Percentiles rank a stretch among this genome's conserved stretches.
Conservation (phyloP, 139 green algal genomes). For the Mychonastes homosphaera region DNA sequence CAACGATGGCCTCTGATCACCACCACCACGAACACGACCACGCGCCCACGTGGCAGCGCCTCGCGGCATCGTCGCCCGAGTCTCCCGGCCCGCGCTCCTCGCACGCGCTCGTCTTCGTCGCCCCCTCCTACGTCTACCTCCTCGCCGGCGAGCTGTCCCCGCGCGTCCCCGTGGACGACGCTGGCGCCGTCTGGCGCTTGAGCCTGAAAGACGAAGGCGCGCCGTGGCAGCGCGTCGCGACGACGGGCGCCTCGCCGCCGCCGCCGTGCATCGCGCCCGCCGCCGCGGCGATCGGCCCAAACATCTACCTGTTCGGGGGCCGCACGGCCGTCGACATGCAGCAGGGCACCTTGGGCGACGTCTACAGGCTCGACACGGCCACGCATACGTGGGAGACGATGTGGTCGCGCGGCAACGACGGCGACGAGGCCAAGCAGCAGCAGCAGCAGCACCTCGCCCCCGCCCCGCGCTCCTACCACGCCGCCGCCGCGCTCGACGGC, state of each 20-base stretch:
- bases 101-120: no score
- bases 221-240: constrained; percentile 2
- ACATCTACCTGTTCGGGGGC: constrained; percentile 34
- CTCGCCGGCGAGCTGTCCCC: constrained; percentile 32
- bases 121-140: no score
- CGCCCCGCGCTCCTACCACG: constrained; percentile 31
- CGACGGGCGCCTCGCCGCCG: constrained; percentile 5
- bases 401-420: no score
- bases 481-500: constrained; percentile 6
- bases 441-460: neutral
- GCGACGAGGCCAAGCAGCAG: no score
- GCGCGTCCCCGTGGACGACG: constrained; percentile 12
- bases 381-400: constrained; percentile 15
- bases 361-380: constrained; percentile 17
- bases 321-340: constrained; percentile 25
- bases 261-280: constrained; percentile 19
- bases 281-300: constrained; percentile 17
- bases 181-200: constrained; percentile 10
- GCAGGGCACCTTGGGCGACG: constrained; percentile 20
- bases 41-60: no score
- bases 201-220: no score
- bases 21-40: no score
- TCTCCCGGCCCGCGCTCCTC: no score
- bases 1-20: no score
- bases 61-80: no score